Conservation (phyloP, 257 asterid genomes). For the Forsythia suspensa region DNA sequence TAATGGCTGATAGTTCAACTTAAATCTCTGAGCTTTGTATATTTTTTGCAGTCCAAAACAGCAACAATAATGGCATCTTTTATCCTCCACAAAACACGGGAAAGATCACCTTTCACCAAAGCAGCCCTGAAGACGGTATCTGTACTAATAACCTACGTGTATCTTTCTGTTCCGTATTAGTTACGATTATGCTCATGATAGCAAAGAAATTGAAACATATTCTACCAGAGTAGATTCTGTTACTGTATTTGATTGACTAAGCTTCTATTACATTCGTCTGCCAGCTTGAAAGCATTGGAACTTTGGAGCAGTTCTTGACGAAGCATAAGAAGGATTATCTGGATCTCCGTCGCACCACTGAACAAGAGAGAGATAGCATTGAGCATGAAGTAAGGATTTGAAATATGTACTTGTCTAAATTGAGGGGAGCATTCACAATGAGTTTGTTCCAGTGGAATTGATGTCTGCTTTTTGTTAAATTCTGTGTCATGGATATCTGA, state of each 20-base stretch:
- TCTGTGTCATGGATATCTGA: background rate
- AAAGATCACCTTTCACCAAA: constrained; percentile 70
- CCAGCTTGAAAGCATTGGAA: constrained; percentile 76
- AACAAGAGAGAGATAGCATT: constrained; percentile 88
- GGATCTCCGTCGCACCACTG: constrained; percentile 85
- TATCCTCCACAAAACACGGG: constrained; percentile 69
- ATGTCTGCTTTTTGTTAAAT: background rate
- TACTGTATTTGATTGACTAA: background rate
- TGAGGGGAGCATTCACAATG: background rate
- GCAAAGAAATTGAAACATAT: background rate
- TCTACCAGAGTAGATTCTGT: background rate
- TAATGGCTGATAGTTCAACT: background rate
- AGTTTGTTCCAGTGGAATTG: constrained; percentile 11
- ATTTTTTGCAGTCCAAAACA: constrained; percentile 63
- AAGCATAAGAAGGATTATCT: constrained; percentile 91
- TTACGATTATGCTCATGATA: background rate
- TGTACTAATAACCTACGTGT: background rate
- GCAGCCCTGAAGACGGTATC: constrained; percentile 84
- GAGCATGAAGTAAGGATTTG: constrained; percentile 78
- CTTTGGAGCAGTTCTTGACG: constrained; percentile 78
- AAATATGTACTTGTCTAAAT: background rate
- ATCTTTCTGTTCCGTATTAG: background rate
- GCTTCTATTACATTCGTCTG: constrained; percentile 14
- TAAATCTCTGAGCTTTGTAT: constrained; percentile 21
- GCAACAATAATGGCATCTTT: constrained; percentile 83